These are phyloP conservation scores for Trichosporon ovoides DNA, from an alignment of 1,284 basidiomycete genomes.

Conservation along the genomic window DNA sequence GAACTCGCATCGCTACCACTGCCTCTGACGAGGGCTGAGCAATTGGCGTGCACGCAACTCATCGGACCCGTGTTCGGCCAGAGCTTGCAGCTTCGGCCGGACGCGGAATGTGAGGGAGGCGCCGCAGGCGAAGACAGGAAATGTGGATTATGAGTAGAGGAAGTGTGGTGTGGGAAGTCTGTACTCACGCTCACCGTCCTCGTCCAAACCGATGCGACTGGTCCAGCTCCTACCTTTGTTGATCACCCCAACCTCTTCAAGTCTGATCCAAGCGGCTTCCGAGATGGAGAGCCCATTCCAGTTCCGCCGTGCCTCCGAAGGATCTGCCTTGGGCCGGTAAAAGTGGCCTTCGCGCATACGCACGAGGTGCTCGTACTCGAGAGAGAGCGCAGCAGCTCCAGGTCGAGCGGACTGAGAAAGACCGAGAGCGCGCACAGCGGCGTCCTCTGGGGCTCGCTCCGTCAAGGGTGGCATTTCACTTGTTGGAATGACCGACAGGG, in stretches of 20 bases:
- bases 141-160: no score
- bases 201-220: constrained; percentile 19
- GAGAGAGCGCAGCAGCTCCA: constrained; percentile 2
- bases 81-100: no score
- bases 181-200: constrained; percentile 25
- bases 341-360: constrained; percentile 24
- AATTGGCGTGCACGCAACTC: no score
- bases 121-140: no score
- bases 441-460: constrained; percentile 14
- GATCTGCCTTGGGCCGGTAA: neutral
- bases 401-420: constrained; percentile 6
- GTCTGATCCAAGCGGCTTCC: constrained; percentile 25
- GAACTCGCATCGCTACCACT: no score
- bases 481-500: constrained; percentile 18
- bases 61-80: no score
- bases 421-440: constrained; percentile 16
- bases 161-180: neutral
- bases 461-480: constrained; percentile 13
- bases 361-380: constrained; percentile 18
- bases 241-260: constrained; percentile 27
- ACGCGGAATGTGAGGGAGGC: no score
- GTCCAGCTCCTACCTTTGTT: constrained; percentile 22
- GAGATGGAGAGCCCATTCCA: constrained; percentile 19
- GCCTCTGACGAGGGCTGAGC: no score
- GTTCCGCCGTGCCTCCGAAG: constrained; percentile 11